phyloP scores from a whole-genome alignment of 2,329 filamentous ascomycete genomes.

The Gaeumannomyces sp. region DNA sequence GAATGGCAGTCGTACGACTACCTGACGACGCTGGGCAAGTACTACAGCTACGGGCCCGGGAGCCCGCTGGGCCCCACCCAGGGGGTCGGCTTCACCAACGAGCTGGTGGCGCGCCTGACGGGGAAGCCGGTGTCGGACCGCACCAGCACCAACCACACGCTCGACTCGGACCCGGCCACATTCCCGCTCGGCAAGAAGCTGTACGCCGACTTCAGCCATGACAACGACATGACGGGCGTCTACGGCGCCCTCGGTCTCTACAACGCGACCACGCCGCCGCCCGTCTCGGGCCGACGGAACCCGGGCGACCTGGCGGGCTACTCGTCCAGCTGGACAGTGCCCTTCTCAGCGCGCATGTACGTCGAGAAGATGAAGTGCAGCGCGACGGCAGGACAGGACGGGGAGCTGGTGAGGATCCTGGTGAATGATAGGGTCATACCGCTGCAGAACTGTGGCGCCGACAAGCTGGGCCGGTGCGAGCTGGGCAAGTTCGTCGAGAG shows the following conservation, averaged over 20 bases:
- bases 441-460: constrained; percentile 62
- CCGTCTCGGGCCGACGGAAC: constrained; percentile 42
- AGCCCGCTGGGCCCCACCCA: constrained; percentile 76
- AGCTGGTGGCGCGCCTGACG: constrained; percentile 77
- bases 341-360: constrained; percentile 75
- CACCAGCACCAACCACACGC: constrained; percentile 71
- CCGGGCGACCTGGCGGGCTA: constrained; percentile 57
- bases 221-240: constrained; percentile 77
- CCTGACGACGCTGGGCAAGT: constrained; percentile 73
- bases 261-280: constrained; percentile 53
- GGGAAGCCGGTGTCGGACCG: constrained; percentile 60
- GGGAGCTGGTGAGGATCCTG: constrained; percentile 72
- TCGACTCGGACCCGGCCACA: constrained; percentile 59
- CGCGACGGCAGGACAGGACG: constrained; percentile 26
- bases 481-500: constrained; percentile 67
- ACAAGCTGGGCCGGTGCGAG: constrained; percentile 64
- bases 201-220: constrained; percentile 89
- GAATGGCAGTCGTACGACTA: constrained; percentile 83
- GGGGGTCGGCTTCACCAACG: constrained; percentile 82
- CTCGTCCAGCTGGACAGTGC: constrained; percentile 71
- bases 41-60: constrained; percentile 73
- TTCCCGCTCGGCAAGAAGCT: constrained; percentile 66
- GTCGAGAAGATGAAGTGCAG: constrained; percentile 79
- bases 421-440: constrained; percentile 79
- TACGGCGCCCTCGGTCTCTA: constrained; percentile 75